Base-by-base conservation (phyloP, 2,329 filamentous ascomycete genomes). In the Cordyceps cicadae region DNA sequence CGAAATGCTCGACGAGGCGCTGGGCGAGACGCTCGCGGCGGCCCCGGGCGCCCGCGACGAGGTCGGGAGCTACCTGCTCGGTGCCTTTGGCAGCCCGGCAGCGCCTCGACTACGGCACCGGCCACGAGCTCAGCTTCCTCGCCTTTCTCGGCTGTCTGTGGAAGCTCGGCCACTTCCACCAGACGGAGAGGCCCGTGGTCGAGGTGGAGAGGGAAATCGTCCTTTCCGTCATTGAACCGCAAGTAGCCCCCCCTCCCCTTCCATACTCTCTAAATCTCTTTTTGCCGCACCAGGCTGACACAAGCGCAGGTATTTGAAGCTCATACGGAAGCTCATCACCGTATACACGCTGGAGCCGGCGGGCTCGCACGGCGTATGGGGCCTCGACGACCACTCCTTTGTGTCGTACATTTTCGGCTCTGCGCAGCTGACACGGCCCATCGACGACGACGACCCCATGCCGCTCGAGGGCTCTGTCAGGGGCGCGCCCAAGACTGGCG, bases 311-410 rank as follows among this genome's bases (percentile, higher is more conserved):
- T 96, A 96, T 69, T 78, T 96, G n/a, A 77, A 79, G 37, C 86
- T 97, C 2, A 80, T 96, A 51, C 87, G 94, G 45, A 85, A 83
- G 48, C 80, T 99, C 11, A 97, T 99, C 67, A 79, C 90, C 55
- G 93, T 87, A 2, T 99, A 97, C 72, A 97, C 87, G 0, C 83
- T 99, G 21, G 94, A 99, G 70, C 94, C 94, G 4, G 94, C 94
- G 6, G 94, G 94, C 2, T 96, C 93, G 1, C 94, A 97, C 70
- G 94, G 94, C 3, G 94, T 99, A 21, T 99, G 94, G 94, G 94
- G 94, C 21, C 81, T 99, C n/a, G 94, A 99, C 71, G 94, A 99
- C 72, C 93, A 99, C 74, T 92, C 86, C 9, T 97, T 99, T 72
- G 74, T 94, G 29, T 89, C 94, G 0, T 99, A 97, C 73, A 90